Evolutionary conservation across 345 rosid genomes (phyloP).

Genomic region (Linum trigynum): DNA sequence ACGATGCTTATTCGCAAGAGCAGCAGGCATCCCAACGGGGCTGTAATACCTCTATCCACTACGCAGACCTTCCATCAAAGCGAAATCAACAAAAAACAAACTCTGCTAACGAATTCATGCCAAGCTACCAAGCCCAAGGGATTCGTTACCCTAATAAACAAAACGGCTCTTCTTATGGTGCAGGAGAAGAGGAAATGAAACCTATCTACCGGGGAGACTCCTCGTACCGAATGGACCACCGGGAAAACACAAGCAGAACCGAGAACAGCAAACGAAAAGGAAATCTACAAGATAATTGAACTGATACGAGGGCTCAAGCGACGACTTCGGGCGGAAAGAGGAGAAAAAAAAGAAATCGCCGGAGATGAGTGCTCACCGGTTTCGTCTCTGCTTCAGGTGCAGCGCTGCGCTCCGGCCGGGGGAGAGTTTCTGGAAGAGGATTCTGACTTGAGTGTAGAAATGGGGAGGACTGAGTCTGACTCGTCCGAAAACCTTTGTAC

Average conservation of each 20-base stretch:
- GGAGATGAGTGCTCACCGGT: neutral
- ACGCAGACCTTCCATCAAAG: too few relatives aligned
- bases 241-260: too few relatives aligned
- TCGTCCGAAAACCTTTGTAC: neutral
- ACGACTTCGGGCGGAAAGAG: neutral
- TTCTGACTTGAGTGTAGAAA: neutral
- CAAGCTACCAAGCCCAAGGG: too few relatives aligned
- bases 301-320: neutral
- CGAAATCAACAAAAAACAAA: too few relatives aligned
- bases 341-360: neutral
- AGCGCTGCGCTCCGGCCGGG: neutral
- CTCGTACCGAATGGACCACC: too few relatives aligned
- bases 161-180: neutral
- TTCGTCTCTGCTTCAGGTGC: neutral
- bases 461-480: neutral
- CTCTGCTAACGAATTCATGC: too few relatives aligned
- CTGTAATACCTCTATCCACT: too few relatives aligned
- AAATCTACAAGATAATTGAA: neutral
- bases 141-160: too few relatives aligned
- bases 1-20: neutral
- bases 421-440: neutral
- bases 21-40: too few relatives aligned
- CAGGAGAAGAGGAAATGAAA: too few relatives aligned
- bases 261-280: too few relatives aligned
- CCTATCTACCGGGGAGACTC: too few relatives aligned